Percentiles rank a stretch among this genome's conserved stretches.
phyloP scores from a whole-genome alignment of 2,329 filamentous ascomycete species.

The Nothophoma quercina region DNA sequence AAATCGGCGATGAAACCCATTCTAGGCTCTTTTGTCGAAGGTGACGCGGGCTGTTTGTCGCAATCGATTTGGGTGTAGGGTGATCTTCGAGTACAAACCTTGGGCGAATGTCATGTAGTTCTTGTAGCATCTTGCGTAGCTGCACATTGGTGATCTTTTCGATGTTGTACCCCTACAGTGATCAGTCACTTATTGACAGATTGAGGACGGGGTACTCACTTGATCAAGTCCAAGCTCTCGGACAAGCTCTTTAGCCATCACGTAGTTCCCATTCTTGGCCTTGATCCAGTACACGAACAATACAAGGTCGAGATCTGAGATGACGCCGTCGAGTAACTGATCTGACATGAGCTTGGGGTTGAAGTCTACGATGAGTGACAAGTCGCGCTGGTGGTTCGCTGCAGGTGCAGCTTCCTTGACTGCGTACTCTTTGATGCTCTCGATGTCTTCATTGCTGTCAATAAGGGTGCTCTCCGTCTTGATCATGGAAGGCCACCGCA shows the following conservation, averaged over 20 bases:
- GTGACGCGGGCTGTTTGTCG: neutral
- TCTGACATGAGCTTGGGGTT: conserved; percentile 21
- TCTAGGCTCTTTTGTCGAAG: neutral
- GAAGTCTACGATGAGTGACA: conserved; percentile 13
- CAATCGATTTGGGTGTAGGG: neutral
- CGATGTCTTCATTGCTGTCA: neutral
- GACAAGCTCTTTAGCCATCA: conserved; percentile 32
- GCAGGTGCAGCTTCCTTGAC: neutral
- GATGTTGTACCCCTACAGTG: conserved; percentile 27
- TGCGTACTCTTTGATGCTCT: neutral
- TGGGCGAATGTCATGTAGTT: conserved; percentile 17
- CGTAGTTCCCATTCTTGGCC: conserved; percentile 29
- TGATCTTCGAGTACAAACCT: conserved; percentile 2
- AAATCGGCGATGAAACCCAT: neutral
- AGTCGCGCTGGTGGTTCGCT: conserved; percentile 4
- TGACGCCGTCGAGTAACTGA: conserved; percentile 34
- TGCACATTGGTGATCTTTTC: conserved; percentile 22
- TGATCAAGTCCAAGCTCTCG: conserved; percentile 40
- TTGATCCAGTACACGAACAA: conserved; percentile 39
- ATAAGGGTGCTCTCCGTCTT: conserved; percentile 4
- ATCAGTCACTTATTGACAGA: no score
- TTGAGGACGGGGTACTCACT: no score
- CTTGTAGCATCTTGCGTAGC: conserved; percentile 24
- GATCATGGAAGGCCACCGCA: neutral
- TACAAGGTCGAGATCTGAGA: conserved; percentile 34